Conservation (phyloP, 2,329 filamentous ascomycete genomes). For the Annulohypoxylon truncatum region DNA sequence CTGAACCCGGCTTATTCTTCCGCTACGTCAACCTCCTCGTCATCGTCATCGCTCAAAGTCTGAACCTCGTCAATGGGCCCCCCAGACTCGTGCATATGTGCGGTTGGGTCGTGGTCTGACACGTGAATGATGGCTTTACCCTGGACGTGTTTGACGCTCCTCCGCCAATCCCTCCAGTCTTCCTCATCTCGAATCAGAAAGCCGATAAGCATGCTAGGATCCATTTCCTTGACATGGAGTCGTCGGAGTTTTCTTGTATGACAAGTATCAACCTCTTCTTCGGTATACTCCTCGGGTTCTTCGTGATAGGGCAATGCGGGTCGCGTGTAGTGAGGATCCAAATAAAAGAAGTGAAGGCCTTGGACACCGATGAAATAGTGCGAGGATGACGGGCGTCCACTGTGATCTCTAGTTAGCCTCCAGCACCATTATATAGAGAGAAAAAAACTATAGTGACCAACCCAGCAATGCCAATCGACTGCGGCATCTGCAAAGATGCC, state of each 20-base stretch:
- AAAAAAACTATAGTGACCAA: constrained; percentile 56
- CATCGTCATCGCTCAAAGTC: constrained; percentile 76
- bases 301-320: constrained; percentile 75
- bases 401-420: constrained; percentile 52
- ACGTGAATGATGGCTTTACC: constrained; percentile 90
- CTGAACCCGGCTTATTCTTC: constrained; percentile 24
- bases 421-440: neutral
- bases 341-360: constrained; percentile 87
- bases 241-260: constrained; percentile 87
- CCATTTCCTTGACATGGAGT: constrained; percentile 90
- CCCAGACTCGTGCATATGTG: constrained; percentile 69
- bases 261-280: constrained; percentile 82
- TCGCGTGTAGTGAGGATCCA: constrained; percentile 91
- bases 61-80: constrained; percentile 91
- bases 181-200: constrained; percentile 85
- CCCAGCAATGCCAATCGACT: constrained; percentile 97
- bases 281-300: constrained; percentile 68
- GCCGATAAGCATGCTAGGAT: constrained; percentile 96
- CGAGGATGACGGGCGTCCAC: constrained; percentile 90
- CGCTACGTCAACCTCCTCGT: constrained; percentile 42
- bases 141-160: constrained; percentile 77
- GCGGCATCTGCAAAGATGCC: constrained; percentile 83
- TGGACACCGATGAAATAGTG: constrained; percentile 71
- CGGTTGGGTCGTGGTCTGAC: constrained; percentile 74
- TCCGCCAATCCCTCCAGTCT: constrained; percentile 87